Evolutionary conservation across 139 green algal genomes (phyloP).

Genomic region (Haematococcus sp.): DNA sequence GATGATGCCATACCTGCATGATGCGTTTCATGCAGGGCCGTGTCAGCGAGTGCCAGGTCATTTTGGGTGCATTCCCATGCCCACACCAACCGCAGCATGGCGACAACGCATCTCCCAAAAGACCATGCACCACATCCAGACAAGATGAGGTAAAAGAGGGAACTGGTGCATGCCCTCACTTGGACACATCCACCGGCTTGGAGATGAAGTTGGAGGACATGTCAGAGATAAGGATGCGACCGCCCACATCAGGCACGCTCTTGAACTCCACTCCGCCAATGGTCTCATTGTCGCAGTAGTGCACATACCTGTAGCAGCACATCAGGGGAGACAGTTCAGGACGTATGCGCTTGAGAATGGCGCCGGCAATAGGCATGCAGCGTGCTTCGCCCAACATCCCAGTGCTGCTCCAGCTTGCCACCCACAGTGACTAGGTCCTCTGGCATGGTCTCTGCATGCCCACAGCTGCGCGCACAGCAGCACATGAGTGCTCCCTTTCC

Average conservation of each 20-base stretch:
- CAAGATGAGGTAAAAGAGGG: too few relatives aligned
- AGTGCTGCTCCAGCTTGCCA: too few relatives aligned
- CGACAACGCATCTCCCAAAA: not conserved
- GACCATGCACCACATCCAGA: too few relatives aligned
- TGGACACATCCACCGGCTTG: constrained; percentile 96
- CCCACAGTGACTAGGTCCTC: too few relatives aligned
- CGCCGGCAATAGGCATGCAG: too few relatives aligned
- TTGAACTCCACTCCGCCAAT: constrained; percentile 99
- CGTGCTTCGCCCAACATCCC: too few relatives aligned
- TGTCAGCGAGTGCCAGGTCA: not conserved
- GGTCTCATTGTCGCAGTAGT: constrained; percentile 99
- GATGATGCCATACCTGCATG: constrained; percentile 81
- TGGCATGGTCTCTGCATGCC: too few relatives aligned
- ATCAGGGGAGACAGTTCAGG: too few relatives aligned
- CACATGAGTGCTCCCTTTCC: too few relatives aligned
- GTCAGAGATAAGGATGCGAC: constrained; percentile 82
- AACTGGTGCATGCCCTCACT: constrained; percentile 47
- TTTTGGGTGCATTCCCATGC: not conserved
- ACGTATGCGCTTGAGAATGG: too few relatives aligned
- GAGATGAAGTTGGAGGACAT: constrained; percentile 97
- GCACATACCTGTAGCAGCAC: constrained; percentile 80
- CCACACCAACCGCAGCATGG: not conserved
- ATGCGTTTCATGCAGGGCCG: not conserved
- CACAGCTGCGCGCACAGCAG: too few relatives aligned
- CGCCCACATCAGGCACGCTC: constrained; percentile 64